Evolutionary conservation across 176 grass and related monocot species (phyloP), one percentile per base, ranked within the genome.

Genomic region (Calamus simplicifolius): DNA sequence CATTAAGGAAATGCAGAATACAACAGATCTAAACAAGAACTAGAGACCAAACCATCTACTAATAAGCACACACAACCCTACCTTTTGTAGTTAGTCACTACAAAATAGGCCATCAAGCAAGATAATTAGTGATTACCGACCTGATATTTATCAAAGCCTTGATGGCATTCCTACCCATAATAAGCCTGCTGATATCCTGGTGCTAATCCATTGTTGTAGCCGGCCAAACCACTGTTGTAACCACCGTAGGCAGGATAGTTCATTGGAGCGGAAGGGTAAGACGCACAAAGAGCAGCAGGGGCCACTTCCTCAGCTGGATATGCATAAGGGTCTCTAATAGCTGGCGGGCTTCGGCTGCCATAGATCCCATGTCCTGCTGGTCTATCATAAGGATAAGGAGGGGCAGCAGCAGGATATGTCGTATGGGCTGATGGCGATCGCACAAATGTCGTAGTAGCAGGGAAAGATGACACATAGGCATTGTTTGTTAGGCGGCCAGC

Each of bases 1-100:
- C 84, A 73, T 75, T 67, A 74, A 38, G 76, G 49, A 31, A 79
- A 71, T 72, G 67, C 59, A 82, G 77, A 62, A 50, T 68, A 80
- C 69, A 73, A 54, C 69, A 66, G 69, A 52, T 79, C 89, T 95
- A 89, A 63, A 85, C 50, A 66, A 80, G 81, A 79, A 52, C 53
- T 62, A 64, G 55, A 82, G 64, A 63, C 30, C 64, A 57, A 78
- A 58, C 53, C 60, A 69, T 78, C 81, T 85, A 81, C 54, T 75
- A 72, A 79, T 54, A 78, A 80, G 63, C 50, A 68, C 57, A 53
- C 57, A 25, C 59, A 81, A 12, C 68, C 64, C 81, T 80, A 81
- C 81, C 78, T 89, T 89, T 89, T 74, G 68, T 85, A 76, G 81
- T 89, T 80, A 94, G 86, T 79, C 78, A 69, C 81, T 88, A 85